A percentile compares a stretch with the other conserved stretches of the same genome.
Evolutionary conservation across 176 grass and related monocot genomes (phyloP).

Genomic region (Eleusine indica): DNA sequence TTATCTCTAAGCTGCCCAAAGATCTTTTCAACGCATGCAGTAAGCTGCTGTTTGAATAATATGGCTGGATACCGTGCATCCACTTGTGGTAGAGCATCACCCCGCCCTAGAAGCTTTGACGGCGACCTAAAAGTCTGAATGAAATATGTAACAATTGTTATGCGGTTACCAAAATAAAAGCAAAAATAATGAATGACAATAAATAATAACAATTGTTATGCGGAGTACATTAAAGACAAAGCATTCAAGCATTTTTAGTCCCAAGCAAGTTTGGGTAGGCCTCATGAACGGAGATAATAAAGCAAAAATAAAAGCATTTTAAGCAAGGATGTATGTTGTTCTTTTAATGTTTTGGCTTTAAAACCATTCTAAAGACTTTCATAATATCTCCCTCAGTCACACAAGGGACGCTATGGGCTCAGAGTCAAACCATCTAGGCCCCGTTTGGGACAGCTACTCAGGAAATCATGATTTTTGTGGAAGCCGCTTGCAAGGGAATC

Average conservation of each 20-base stretch:
- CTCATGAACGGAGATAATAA: neutral
- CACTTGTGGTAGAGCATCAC: conserved; percentile 73
- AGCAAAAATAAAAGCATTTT: neutral
- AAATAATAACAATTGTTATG: neutral
- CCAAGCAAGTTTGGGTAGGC: no score
- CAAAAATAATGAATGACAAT: conserved; percentile 1
- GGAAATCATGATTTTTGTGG: no score
- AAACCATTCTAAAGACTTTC: neutral
- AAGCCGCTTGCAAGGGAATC: no score
- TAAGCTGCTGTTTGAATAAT: conserved; percentile 96
- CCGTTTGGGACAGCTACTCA: no score
- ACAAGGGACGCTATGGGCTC: neutral
- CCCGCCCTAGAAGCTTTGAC: conserved; percentile 63
- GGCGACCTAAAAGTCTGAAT: conserved; percentile 67
- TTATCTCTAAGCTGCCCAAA: conserved; percentile 96
- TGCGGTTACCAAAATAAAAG: conserved; percentile 2
- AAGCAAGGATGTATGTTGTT: neutral
- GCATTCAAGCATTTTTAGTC: no score
- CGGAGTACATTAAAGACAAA: no score
- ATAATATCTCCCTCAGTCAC: neutral
- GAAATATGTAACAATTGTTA: conserved; percentile 10
- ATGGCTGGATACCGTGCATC: conserved; percentile 94
- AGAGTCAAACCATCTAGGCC: neutral
- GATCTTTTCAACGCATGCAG: conserved; percentile 95
- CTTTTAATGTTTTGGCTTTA: neutral